These are phyloP conservation scores for Ustilago trichophora DNA, from an alignment of 1,284 basidiomycete species.

Conservation along the genomic window DNA sequence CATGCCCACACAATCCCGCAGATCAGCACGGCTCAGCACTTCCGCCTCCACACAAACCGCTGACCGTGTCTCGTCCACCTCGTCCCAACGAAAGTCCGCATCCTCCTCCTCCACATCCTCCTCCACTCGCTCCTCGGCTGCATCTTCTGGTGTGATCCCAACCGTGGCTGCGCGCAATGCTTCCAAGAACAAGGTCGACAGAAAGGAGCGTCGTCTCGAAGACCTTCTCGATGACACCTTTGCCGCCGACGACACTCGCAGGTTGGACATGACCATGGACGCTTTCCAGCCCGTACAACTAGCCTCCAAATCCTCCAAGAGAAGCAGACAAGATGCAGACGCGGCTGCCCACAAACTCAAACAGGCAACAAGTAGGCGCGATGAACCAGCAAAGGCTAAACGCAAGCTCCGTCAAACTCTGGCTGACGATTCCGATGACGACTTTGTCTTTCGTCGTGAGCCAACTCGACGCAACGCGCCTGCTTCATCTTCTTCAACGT, in stretches of 20 bases:
- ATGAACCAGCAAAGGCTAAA: slow-evolving; percentile 22
- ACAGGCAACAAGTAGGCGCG: slow-evolving; percentile 18
- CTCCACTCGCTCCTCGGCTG: slow-evolving; percentile 33
- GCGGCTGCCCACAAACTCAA: slow-evolving; percentile 28
- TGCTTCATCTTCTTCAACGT: slow-evolving; percentile 4
- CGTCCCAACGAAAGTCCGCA: slow-evolving; percentile 16
- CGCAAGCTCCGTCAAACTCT: slow-evolving; percentile 29
- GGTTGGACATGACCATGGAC: slow-evolving; percentile 37
- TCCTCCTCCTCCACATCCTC: slow-evolving; percentile 20
- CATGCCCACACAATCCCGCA: slow-evolving; percentile 29
- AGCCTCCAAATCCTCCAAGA: slow-evolving; percentile 9
- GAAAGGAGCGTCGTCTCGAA: slow-evolving; percentile 35
- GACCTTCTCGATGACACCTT: slow-evolving; percentile 37
- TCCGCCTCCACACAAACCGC: slow-evolving; percentile 20
- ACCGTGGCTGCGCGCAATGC: slow-evolving; percentile 42
- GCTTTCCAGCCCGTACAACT: slow-evolving; percentile 28
- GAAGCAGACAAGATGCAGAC: slow-evolving; percentile 15
- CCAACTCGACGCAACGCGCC: slow-evolving; percentile 12
- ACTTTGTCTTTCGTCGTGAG: slow-evolving; percentile 49
- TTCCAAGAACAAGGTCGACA: slow-evolving; percentile 13
- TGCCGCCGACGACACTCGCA: slow-evolving; percentile 24
- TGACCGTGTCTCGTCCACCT: slow-evolving; percentile 12
- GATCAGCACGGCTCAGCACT: slow-evolving; percentile 39
- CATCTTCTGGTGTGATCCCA: slow-evolving; percentile 45
- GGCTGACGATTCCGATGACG: slow-evolving; percentile 42